Conservation (phyloP, 2,329 filamentous ascomycete species). For the Aspergillus costaricaensis region DNA sequence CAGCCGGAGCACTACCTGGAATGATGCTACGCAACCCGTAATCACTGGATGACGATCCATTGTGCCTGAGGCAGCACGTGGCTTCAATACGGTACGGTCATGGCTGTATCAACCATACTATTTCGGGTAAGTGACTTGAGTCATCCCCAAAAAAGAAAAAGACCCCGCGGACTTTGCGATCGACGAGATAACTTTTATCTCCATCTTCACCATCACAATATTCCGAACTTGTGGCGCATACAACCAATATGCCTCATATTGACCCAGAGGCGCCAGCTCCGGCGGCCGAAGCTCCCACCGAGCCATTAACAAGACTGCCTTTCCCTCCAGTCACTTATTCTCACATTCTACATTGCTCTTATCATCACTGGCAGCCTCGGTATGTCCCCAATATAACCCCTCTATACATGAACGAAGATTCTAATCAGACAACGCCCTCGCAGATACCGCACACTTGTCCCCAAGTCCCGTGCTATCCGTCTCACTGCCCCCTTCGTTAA, state of each 20-base stretch:
- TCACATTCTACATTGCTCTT: constrained; percentile 93
- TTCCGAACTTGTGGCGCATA: background rate
- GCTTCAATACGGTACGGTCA: constrained; percentile 6
- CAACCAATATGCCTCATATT: constrained; percentile 32
- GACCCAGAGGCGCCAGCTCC: constrained; percentile 22
- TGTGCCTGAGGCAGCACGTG: constrained; percentile 26
- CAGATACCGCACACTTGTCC: constrained; percentile 76
- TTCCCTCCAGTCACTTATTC: constrained; percentile 83
- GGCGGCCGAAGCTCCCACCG: constrained; percentile 18
- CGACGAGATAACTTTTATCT: background rate
- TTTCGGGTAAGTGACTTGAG: constrained; percentile 17
- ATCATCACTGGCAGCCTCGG: constrained; percentile 85
- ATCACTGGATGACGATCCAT: constrained; percentile 8
- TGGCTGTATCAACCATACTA: constrained; percentile 11
- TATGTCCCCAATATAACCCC: constrained; percentile 39
- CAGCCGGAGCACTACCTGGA: background rate
- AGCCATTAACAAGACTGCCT: constrained; percentile 49
- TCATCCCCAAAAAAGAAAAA: constrained; percentile 15
- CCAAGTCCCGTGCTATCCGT: constrained; percentile 82
- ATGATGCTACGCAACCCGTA: constrained; percentile 11
- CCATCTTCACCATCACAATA: background rate
- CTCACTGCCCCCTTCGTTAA: constrained; percentile 73
- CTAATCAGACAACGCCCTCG: background rate
- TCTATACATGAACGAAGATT: constrained; percentile 15
- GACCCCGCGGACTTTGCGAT: constrained; percentile 8